Conservation (phyloP, 2,329 filamentous ascomycete species). For the Botrytis fragariae region DNA sequence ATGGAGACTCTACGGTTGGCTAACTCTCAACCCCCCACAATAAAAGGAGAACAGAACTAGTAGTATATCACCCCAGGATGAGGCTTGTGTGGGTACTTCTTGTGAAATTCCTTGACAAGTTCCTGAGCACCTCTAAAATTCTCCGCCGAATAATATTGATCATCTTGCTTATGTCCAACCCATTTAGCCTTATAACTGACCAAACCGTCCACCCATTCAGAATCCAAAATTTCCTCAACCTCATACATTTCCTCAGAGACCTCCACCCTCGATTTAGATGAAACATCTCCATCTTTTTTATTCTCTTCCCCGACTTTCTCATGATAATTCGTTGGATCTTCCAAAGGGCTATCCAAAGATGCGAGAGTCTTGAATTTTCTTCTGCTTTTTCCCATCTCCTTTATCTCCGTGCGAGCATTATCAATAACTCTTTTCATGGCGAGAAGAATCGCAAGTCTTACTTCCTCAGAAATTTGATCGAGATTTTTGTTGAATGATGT, state of each 20-base stretch:
- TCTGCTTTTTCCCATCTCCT: neutral
- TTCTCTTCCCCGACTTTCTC: neutral
- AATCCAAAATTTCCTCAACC: neutral
- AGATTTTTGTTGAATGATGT: neutral
- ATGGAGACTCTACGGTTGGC: rapidly evolving
- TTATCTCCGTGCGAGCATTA: neutral
- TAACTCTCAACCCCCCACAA: neutral
- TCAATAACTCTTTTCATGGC: neutral
- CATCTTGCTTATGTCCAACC: neutral
- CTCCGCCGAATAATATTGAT: neutral
- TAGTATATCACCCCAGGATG: too few relatives aligned
- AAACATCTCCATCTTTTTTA: neutral
- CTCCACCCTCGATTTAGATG: neutral
- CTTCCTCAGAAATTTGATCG: too few relatives aligned
- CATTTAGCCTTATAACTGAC: neutral
- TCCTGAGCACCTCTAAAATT: neutral
- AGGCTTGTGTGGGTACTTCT: neutral
- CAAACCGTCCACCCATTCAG: neutral
- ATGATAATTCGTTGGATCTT: neutral
- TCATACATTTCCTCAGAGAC: too few relatives aligned
- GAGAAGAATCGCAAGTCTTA: neutral
- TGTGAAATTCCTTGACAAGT: neutral
- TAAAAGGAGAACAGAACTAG: neutral
- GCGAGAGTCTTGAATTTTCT: neutral
- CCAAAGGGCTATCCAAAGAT: neutral